Base-by-base conservation (phyloP, 768 basidiomycete species). In the Auricularia cornea region DNA sequence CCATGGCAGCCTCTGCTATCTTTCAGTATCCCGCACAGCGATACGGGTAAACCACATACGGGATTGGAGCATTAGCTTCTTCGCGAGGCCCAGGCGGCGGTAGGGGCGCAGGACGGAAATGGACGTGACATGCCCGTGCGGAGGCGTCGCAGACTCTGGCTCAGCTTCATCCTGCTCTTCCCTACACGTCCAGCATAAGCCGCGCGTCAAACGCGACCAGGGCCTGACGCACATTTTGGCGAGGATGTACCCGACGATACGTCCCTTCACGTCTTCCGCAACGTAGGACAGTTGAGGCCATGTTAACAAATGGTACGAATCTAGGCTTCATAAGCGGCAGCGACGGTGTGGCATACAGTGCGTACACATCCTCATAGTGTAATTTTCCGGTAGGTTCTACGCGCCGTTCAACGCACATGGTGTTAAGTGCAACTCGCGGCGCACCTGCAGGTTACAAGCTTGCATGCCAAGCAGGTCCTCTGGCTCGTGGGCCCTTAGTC, bases 251-350 rank as follows among this genome's bases (percentile, higher is more conserved):
- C 94, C 94, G 2, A 98, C 92, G 62, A 98, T 88, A 62, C 90
- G 81, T 1, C 94, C 94, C 70, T 90, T 87, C 69, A 85, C 82
- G 68, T 95, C 93, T 70, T 94, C 93, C 0, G 94, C 94, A 5
- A 98, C 93, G 68, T 90, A 96, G 8, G 92, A 95, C 23, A 97
- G 81, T 65, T 92, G 87, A 0, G 94, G 94, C 94, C 94, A 98
- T 5, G 92, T 93, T 76, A 94, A 79, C 8, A 84, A 81, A 70
- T 95, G 94, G 72, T 93, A 95, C 59, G 95, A 83, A 79, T 94
- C 94, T 95, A 68, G 44, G 2, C 11, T n/a, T 20, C 3, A 20
- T 30, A 44, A 33, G 52, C 10, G 6, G 33, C 10, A 3, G 51
- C 38, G 35, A 1, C 12, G 20, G 30, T 23, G 41, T 11, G 20